These are phyloP conservation scores for Clavariopsis aquatica DNA, from an alignment of 495 filamentous ascomycete species.

Conservation along the genomic window DNA sequence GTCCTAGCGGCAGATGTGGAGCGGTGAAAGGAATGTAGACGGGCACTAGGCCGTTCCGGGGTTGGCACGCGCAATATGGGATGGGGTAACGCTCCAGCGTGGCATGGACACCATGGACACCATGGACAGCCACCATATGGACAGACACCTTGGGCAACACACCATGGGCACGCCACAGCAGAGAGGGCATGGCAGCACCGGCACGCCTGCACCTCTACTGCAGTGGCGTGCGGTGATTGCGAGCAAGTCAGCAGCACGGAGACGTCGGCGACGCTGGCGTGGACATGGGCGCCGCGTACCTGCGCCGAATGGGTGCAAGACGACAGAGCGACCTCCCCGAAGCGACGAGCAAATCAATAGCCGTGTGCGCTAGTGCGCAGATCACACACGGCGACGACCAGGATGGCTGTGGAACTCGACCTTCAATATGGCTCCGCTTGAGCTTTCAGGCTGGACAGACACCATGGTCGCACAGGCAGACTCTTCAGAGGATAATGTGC, in stretches of 20 bases:
- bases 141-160: too few relatives aligned
- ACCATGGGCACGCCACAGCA: too few relatives aligned
- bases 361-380: slow-evolving; percentile 20
- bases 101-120: too few relatives aligned
- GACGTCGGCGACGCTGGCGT: neutral
- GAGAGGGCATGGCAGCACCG: too few relatives aligned
- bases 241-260: neutral
- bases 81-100: too few relatives aligned
- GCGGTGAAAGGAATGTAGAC: too few relatives aligned
- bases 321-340: slow-evolving; percentile 2
- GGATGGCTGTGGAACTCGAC: slow-evolving; percentile 12
- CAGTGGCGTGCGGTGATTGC: neutral
- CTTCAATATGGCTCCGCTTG: slow-evolving; percentile 21
- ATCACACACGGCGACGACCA: slow-evolving; percentile 3
- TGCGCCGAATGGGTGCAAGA: slow-evolving; percentile 20
- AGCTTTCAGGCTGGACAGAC: slow-evolving; percentile 29
- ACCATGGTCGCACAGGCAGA: slow-evolving; percentile 18
- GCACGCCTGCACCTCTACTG: too few relatives aligned
- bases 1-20: neutral
- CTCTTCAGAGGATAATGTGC: slow-evolving; percentile 16
- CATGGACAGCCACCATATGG: too few relatives aligned
- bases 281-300: slow-evolving; percentile 20
- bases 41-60: too few relatives aligned
- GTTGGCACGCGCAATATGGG: too few relatives aligned
- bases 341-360: slow-evolving; percentile 27